Base-by-base conservation (phyloP, 2,329 filamentous ascomycete species). In the Penicillium olsonii region DNA sequence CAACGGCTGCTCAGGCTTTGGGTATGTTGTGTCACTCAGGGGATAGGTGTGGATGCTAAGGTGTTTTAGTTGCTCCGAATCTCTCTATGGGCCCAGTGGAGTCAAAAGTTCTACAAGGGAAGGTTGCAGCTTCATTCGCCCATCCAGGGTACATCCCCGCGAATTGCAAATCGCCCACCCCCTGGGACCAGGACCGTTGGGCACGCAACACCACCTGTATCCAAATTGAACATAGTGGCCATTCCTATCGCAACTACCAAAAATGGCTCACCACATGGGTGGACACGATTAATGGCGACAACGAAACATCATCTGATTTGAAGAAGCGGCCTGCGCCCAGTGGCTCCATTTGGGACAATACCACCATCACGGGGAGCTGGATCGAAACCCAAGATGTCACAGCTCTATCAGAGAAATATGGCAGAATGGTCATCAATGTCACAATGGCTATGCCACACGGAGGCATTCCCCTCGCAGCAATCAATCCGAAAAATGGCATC, bases 401-500 rank as follows among this genome's bases (percentile, higher is more conserved):
- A 0, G 66, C 71, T 3, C 71, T 76, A 0, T 85, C 78, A 4
- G 63, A 75, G 4, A 63, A 75, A 10, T 66, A 81, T 45, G 70
- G 74, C 0, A 77, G 87, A 20, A 76, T 87, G 31, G 74, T 92
- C 60, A 88, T 91, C 64, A 91, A 92, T 55, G 82, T 90, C 20
- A 88, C 86, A 0, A 76, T 92, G 56, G 87, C 87, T 0, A 86
- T 92, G 79, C 89, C 89, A 0, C 89, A 94, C 59, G 76, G 84
- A 0, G 83, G 85, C 0, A 78, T 94, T 0, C 83, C 87, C 27
- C 69, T 75, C 11, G 88, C 88, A 0, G 84, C 86, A 0, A 79
- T 75, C 8, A 75, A 86, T 56, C 69, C 76, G 0, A 65, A 70
- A 8, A 92, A 92, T 60, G 66, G 71, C 0, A 88, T 94, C 24